Percentiles rank a stretch among this genome's conserved stretches.
phyloP scores from a whole-genome alignment of 208 protist genomes.

The Leishmania turanica region DNA sequence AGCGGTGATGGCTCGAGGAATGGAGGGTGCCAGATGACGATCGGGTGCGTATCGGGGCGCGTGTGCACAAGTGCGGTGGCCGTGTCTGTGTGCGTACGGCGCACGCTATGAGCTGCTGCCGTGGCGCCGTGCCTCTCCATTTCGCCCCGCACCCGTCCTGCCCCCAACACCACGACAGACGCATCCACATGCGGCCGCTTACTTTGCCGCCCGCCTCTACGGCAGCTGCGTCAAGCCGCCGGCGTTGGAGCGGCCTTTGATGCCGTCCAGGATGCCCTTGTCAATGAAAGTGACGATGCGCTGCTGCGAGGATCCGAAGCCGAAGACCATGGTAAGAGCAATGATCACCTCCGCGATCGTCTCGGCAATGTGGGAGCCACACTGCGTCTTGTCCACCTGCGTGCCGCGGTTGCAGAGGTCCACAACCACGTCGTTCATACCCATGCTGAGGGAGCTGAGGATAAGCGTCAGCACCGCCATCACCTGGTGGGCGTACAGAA shows the following conservation, averaged over 20 bases:
- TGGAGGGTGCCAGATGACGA: neutral
- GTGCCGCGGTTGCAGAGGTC: slow-evolving; percentile 59
- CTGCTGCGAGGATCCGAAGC: slow-evolving; percentile 80
- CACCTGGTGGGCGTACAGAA: slow-evolving; percentile 77
- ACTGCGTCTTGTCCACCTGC: slow-evolving; percentile 36
- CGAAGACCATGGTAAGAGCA: slow-evolving; percentile 62
- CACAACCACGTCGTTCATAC: slow-evolving; percentile 81
- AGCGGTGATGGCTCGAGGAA: neutral
- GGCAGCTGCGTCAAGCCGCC: slow-evolving; percentile 78
- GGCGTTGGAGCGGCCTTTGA: slow-evolving; percentile 73
- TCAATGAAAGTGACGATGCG: slow-evolving; percentile 86
- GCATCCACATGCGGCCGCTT: neutral
- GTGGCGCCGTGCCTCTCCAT: neutral
- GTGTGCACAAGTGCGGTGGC: neutral
- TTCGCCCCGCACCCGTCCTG: neutral
- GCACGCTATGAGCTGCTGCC: neutral
- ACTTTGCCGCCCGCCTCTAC: neutral
- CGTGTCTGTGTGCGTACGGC: neutral
- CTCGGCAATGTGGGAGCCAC: slow-evolving; percentile 65
- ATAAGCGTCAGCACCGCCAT: slow-evolving; percentile 68
- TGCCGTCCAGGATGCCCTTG: slow-evolving; percentile 87
- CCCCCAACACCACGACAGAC: neutral
- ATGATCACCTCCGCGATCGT: slow-evolving; percentile 69
- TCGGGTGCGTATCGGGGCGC: neutral
- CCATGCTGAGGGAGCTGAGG: slow-evolving; percentile 70